Base-by-base conservation (phyloP, 352 stramenopile species). In the Globisporangium cylindrosporum region DNA sequence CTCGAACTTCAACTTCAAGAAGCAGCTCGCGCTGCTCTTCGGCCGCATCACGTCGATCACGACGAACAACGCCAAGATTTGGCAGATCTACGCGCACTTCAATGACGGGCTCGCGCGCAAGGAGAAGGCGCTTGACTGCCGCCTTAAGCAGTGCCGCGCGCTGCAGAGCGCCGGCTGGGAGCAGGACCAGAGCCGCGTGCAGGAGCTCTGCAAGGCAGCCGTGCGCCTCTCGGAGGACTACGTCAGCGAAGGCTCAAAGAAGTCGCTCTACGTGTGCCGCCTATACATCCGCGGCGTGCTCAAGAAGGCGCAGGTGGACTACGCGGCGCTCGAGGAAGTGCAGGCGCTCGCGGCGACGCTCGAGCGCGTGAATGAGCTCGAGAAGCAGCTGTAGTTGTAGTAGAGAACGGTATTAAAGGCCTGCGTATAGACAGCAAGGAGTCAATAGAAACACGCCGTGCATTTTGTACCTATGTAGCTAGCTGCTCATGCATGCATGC, bases 1-100 rank as follows among this genome's bases (percentile, higher is more conserved):
- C 10, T 68, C 62, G 18, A 68, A 62, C 24, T 14, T 34, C 7
- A 68, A 68, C 62, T 61, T 62, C 18, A 68, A 68, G 53, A 68
- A 68, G 62, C 61, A 92, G 66, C 58, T 96, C 24, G 86, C 82
- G 34, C 79, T 91, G 72, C 81, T 96, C 25, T 88, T 94, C 62
- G 84, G 83, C 2, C 86, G 84, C 49, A 78, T 93, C 65, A 93
- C 84, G 67, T 88, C 82, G 38, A 88, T 93, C 64, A 77, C 86
- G 63, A 92, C 86, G 15, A 93, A 82, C 68, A 86, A 92, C 66
- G 66, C 86, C 22, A 89, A 89, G 69, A 77, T 96, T 64, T 96
- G 87, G 87, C 82, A 92, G 66, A 74, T 94, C 27, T 94, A 93
- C 59, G 89, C 86, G 53, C 82, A 90, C 73, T 92, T 91, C 55